A percentile compares a stretch with the other conserved stretches of the same genome.
phyloP scores from a whole-genome alignment of 805 yeast species.

The Candida glaebosa region DNA sequence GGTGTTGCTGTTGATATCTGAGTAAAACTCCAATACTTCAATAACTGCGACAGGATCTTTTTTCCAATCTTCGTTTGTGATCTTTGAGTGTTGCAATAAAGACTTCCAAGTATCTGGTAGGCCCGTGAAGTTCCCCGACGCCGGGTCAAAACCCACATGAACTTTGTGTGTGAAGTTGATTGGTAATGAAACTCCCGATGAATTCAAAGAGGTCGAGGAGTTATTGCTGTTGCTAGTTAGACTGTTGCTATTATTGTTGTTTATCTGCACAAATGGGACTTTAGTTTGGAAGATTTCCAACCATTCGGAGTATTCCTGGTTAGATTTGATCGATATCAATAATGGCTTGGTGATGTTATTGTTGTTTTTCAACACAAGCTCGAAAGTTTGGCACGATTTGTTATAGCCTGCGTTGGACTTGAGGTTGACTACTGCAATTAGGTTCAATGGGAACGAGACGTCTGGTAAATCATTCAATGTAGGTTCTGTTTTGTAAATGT shows the following conservation, averaged over 20 bases:
- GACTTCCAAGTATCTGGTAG: conserved; percentile 58
- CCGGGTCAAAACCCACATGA: conserved; percentile 83
- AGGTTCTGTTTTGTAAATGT: conserved; percentile 69
- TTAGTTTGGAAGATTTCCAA: conserved; percentile 80
- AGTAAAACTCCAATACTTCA: conserved; percentile 56
- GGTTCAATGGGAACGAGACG: conserved; percentile 35
- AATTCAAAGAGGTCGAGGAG: conserved; percentile 1
- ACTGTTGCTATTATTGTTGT: conserved; percentile 6
- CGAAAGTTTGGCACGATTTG: conserved; percentile 60
- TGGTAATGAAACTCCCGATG: conserved; percentile 75
- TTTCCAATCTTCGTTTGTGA: conserved; percentile 59
- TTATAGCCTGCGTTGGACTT: conserved; percentile 50
- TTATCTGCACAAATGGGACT: conserved; percentile 55
- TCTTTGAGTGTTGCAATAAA: conserved; percentile 54
- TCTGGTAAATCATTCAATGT: conserved; percentile 22
- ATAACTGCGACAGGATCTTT: conserved; percentile 64
- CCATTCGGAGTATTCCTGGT: conserved; percentile 84
- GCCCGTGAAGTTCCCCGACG: conserved; percentile 56
- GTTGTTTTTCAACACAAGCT: conserved; percentile 55
- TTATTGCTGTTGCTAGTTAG: conserved; percentile 2
- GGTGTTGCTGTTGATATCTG: conserved; percentile 41
- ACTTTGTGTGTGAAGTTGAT: conserved; percentile 93
- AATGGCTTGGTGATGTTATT: conserved; percentile 49
- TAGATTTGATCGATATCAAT: conserved; percentile 70
- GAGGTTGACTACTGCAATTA: conserved; percentile 46